Percentiles rank a stretch among this genome's conserved stretches.
Evolutionary conservation across 805 yeast genomes (phyloP).

Genomic region (Ogataea methylovora): DNA sequence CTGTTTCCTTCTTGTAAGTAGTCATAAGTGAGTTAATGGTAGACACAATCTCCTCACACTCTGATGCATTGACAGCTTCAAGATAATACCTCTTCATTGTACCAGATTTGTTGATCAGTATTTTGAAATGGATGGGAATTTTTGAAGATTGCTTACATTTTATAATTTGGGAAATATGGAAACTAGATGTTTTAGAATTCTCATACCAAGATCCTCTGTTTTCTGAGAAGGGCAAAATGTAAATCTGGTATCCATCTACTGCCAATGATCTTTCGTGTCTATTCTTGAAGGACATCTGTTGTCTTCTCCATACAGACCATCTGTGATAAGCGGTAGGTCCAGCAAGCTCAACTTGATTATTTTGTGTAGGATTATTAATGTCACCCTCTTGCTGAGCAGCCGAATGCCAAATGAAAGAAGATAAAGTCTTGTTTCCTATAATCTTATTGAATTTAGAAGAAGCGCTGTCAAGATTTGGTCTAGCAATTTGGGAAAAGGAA

Average conservation of each 20-base stretch:
- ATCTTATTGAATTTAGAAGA: slow-evolving; percentile 14
- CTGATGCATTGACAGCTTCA: slow-evolving; percentile 57
- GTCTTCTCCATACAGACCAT: slow-evolving; percentile 84
- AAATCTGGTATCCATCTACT: slow-evolving; percentile 90
- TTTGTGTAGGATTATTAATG: slow-evolving; percentile 1
- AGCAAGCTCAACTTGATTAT: not conserved
- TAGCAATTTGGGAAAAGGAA: slow-evolving; percentile 1
- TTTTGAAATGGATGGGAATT: slow-evolving; percentile 72
- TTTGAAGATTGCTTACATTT: slow-evolving; percentile 72
- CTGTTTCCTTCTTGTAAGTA: slow-evolving; percentile 29
- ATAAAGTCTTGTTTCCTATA: slow-evolving; percentile 17
- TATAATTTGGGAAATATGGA: slow-evolving; percentile 72
- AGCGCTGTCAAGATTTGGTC: slow-evolving; percentile 1
- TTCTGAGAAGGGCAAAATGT: slow-evolving; percentile 80
- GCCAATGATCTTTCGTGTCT: slow-evolving; percentile 79
- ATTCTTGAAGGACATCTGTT: slow-evolving; percentile 74
- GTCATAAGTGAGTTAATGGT: slow-evolving; percentile 52
- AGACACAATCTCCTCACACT: slow-evolving; percentile 70
- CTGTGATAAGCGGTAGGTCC: slow-evolving; percentile 55
- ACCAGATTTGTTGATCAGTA: slow-evolving; percentile 60
- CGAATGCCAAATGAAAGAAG: slow-evolving; percentile 17
- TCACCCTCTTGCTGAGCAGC: slow-evolving; percentile 6
- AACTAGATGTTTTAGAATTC: slow-evolving; percentile 68
- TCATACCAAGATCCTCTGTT: slow-evolving; percentile 53
- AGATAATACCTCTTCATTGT: slow-evolving; percentile 80